A percentile compares a stretch with the other conserved stretches of the same genome.
phyloP scores from a whole-genome alignment of 2,329 filamentous ascomycete species.

The Phialophora expanda region DNA sequence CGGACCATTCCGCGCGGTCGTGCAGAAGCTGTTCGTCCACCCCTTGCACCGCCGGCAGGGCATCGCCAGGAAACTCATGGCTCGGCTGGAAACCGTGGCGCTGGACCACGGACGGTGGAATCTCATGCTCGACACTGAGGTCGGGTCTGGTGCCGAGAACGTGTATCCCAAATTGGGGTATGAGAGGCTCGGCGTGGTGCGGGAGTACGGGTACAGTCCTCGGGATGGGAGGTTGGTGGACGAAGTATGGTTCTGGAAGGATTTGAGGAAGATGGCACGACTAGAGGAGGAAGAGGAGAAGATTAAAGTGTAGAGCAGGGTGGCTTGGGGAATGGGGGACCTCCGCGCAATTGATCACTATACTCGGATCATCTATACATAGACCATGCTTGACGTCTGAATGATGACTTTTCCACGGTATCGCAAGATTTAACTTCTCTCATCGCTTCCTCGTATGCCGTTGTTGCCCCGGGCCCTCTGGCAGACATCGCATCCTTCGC shows the following conservation, averaged over 20 bases:
- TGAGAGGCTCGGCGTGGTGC: constrained; percentile 60
- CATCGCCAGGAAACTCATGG: constrained; percentile 59
- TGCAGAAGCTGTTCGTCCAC: constrained; percentile 65
- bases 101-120: constrained; percentile 55
- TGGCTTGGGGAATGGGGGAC: no score
- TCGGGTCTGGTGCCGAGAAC: constrained; percentile 58
- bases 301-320: no score
- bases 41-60: constrained; percentile 58
- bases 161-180: constrained; percentile 65
- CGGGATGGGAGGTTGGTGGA: constrained; percentile 57
- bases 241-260: constrained; percentile 39
- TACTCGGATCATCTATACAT: no score
- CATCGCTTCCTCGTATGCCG: no score
- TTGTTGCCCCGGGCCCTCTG: no score
- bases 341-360: no score
- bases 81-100: constrained; percentile 62
- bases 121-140: constrained; percentile 61
- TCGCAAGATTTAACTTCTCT: no score
- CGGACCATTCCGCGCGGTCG: constrained; percentile 58
- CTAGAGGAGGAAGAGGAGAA: not conserved
- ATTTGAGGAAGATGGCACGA: constrained; percentile 34
- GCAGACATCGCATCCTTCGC: no score
- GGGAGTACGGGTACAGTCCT: constrained; percentile 59
- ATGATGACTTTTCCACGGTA: no score
- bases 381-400: no score